These are phyloP conservation scores for Draba incana DNA, from an alignment of 345 rosid genomes.

Conservation along the genomic window DNA sequence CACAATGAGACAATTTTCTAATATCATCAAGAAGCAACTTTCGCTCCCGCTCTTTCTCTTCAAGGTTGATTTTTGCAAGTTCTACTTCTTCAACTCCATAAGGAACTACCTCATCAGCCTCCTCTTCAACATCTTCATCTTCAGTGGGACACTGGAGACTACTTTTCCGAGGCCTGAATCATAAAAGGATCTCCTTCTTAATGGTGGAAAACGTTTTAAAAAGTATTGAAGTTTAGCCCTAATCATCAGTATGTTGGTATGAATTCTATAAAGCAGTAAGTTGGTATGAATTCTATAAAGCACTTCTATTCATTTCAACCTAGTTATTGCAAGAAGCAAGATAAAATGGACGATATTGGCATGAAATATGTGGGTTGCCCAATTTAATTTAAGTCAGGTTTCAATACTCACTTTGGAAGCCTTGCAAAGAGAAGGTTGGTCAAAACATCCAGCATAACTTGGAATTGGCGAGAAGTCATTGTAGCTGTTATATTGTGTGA, in stretches of 20 bases:
- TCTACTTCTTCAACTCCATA: constrained; percentile 97
- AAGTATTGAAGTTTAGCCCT: constrained; percentile 15
- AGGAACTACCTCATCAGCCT: constrained; percentile 97
- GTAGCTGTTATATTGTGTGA: constrained; percentile 83
- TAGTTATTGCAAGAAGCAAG: neutral
- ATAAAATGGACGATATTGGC: constrained; percentile 11
- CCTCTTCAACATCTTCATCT: constrained; percentile 96
- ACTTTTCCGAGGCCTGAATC: constrained; percentile 87
- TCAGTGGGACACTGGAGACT: constrained; percentile 84
- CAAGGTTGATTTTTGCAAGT: constrained; percentile 86
- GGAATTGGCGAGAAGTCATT: constrained; percentile 98
- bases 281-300: too few relatives aligned
- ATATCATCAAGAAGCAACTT: constrained; percentile 80
- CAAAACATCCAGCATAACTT: constrained; percentile 96
- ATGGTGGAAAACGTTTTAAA: neutral
- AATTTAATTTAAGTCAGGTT: constrained; percentile 22
- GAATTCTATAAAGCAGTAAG: too few relatives aligned
- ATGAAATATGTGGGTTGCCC: constrained; percentile 26
- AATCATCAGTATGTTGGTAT: neutral
- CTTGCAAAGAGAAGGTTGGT: constrained; percentile 97
- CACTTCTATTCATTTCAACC: constrained; percentile 4
- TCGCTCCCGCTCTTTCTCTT: constrained; percentile 72
- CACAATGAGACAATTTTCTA: constrained; percentile 64
- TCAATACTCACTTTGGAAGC: constrained; percentile 83
- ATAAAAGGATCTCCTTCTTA: constrained; percentile 30